Conservation (phyloP, 2,329 filamentous ascomycete genomes). For the Ceratocystis harringtonii region DNA sequence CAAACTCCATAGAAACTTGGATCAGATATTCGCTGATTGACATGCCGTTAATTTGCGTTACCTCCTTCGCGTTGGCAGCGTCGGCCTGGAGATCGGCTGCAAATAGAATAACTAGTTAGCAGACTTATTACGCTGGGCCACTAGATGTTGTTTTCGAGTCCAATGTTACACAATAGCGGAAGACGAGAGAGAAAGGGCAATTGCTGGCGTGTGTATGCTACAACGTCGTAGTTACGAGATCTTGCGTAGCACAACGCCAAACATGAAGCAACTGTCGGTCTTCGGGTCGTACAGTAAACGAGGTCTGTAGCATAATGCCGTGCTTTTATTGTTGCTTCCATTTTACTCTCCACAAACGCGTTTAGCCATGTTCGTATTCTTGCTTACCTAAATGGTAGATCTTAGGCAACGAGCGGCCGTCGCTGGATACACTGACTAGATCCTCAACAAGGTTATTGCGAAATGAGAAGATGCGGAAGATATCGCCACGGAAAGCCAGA, state of each 20-base stretch:
- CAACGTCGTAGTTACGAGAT: background rate
- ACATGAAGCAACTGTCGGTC: background rate
- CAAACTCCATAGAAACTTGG: slow-evolving; percentile 19
- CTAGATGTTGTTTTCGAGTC: background rate
- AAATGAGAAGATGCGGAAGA: slow-evolving; percentile 37
- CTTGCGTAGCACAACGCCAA: background rate
- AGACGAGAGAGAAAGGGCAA: background rate
- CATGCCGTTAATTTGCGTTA: slow-evolving; percentile 23
- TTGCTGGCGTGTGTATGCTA: background rate
- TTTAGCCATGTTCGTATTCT: background rate
- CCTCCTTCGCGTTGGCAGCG: slow-evolving; percentile 16
- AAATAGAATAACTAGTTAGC: background rate
- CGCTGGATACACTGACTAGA: slow-evolving; percentile 44
- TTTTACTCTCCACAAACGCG: background rate
- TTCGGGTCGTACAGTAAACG: background rate
- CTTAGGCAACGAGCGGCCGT: slow-evolving; percentile 43
- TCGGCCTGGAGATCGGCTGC: slow-evolving; percentile 14
- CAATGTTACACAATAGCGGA: background rate
- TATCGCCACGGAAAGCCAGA: slow-evolving; percentile 41
- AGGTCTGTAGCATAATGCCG: background rate
- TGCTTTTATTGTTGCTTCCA: background rate
- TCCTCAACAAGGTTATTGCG: slow-evolving; percentile 24
- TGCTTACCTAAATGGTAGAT: slow-evolving; percentile 37
- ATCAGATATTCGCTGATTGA: slow-evolving; percentile 20
- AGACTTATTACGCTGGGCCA: background rate